Evolutionary conservation across 495 filamentous ascomycete species (phyloP), one percentile per base, ranked within the genome.

Genomic region (Aspergillus saccharolyticus): DNA sequence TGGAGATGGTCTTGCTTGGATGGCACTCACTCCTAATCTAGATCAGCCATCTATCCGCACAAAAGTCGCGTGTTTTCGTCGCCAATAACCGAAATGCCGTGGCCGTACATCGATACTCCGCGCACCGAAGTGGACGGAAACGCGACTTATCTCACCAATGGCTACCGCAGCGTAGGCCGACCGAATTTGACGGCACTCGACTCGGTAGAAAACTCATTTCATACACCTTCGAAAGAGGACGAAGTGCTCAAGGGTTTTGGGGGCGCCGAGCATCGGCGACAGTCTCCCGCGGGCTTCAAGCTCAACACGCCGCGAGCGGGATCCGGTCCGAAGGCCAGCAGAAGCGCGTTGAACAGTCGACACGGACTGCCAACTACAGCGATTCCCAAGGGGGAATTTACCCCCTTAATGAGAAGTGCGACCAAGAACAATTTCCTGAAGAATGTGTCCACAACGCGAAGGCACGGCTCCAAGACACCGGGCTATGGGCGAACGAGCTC

Each of bases 341-440:
- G 72, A 61, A 76, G 64, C 69, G 73, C 88, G 53, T 82, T 95
- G 43, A 83, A 78, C 47, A 83, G 88, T 66, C 80, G 81, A 59
- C 78, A 79, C 61, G 89, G 91, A 25, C 75, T 80, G 64, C 86
- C 73, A 22, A 79, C 82, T 14, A 71, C 76, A 20, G 80, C 80
- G 42, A 70, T 83, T 1, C 81, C 76, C 15, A 86, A 84, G 51
- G 83, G 81, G 47, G 95, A 98, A 59, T 98, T 98, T 66, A 98
- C 94, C 2, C 94, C 94, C 0, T 72, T 98, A 54, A 83, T 98
- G 67, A 93, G 91, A 74, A 96, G 88, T 56, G 91, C 91, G 15
- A 89, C 90, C 17, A 85, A 84, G 53, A 92, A 93, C 63, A 91
- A 86, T 60, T 80, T 85, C 33, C 74, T 87, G 49, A 80, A 81